Evolutionary conservation across 768 basidiomycete genomes (phyloP), one percentile per base, ranked within the genome.

Genomic region (Clitopilus passeckerianus): DNA sequence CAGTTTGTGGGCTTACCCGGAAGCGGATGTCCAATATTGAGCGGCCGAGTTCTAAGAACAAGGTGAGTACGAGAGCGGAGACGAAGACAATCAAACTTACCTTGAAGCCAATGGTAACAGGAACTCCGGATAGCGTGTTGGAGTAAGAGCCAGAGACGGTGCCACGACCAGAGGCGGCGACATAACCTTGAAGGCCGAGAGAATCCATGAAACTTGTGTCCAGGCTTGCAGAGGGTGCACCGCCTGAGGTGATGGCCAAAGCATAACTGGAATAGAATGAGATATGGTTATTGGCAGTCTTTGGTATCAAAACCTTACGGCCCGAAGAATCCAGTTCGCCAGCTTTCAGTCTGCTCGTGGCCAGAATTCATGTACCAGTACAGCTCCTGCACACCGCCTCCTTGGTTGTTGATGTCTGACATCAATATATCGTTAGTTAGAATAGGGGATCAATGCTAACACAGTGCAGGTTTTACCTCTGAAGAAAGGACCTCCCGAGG

Each of bases 401-500:
- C 77, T 63, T 81, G 79, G 60, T 80, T 80, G 61, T 81, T 69
- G 61, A 81, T 80, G 56, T 80, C 79, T 78, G 59, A 46, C n/a
- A n/a, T 33, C 1, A 22, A 30, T n/a, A 33, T 53, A 18, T 15
- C n/a, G 22, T 5, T 55, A 50, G 16, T n/a, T n/a, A n/a, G n/a
- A n/a, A 4, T 6, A 3, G 4, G 27, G 27, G 27, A 30, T 30
- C 27, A 3, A 7, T 30, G 27, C 27, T 30, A 30, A 4, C 27
- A n/a, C 27, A 30, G 7, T 30, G 27, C 27, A 7, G 27, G 7
- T 7, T 30, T 57, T 62, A 75, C 76, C 76, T 41, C 79, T 71
- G 75, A 80, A 78, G 70, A 81, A 81, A 10, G 79, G 79, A 12
- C 79, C 79, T 56, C 80, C 80, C 12, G 80, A 80, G 4, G 76